Evolutionary conservation across 164 flowering plant genomes (phyloP).

Genomic region (Berberis thunbergii): DNA sequence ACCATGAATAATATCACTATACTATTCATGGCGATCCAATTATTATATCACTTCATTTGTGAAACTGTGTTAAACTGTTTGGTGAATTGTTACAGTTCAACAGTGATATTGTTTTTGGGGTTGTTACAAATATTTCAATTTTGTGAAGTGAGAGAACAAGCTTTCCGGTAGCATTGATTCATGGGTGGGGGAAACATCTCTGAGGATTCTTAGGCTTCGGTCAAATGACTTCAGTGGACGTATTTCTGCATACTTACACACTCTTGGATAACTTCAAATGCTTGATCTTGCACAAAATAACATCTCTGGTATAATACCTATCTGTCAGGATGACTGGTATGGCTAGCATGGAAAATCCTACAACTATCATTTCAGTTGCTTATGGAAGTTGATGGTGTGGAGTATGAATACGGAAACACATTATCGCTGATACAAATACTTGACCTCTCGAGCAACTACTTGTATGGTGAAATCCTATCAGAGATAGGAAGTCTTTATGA

Average conservation of each 20-base stretch:
- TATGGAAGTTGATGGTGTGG: slow-evolving; percentile 12
- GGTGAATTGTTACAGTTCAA: too few species aligned
- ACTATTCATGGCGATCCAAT: too few species aligned
- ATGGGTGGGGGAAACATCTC: slow-evolving; percentile 11
- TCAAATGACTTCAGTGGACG: slow-evolving; percentile 19
- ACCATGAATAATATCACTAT: too few species aligned
- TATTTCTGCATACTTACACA: slow-evolving; percentile 19
- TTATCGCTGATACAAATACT: slow-evolving; percentile 3
- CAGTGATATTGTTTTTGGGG: too few species aligned
- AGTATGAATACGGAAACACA: slow-evolving; percentile 4
- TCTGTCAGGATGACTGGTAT: slow-evolving; percentile 22
- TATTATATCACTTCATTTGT: too few species aligned
- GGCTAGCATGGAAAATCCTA: slow-evolving; percentile 2
- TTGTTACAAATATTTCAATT: too few species aligned
- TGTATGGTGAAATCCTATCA: slow-evolving; percentile 5
- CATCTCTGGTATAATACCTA: slow-evolving; percentile 25
- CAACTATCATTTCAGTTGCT: neutral
- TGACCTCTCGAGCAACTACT: slow-evolving; percentile 12
- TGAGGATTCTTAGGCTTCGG: slow-evolving; percentile 15
- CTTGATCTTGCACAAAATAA: slow-evolving; percentile 26
- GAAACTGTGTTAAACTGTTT: too few species aligned
- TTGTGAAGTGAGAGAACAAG: neutral
- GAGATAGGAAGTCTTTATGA: slow-evolving; percentile 17
- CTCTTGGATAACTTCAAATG: slow-evolving; percentile 15
- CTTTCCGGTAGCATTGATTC: slow-evolving; percentile 22